phyloP scores from a whole-genome alignment of 169 alveolate genomes.

The Eimeria falciformis region DNA sequence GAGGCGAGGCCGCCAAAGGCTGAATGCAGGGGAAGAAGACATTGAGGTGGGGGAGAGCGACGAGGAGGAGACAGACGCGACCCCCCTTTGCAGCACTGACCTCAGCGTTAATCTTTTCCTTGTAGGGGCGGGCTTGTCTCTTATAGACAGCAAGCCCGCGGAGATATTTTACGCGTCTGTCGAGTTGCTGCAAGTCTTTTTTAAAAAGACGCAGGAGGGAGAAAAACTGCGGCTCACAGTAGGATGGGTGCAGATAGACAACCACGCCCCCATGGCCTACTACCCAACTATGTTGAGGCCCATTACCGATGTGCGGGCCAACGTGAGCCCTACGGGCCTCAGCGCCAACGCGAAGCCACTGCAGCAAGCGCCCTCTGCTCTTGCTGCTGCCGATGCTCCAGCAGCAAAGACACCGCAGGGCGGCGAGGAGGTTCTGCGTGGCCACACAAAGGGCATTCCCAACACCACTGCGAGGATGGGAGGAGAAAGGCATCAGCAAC shows the following conservation, averaged over 20 bases:
- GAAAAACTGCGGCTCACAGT: conserved; percentile 41
- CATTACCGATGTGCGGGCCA: conserved; percentile 65
- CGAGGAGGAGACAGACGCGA: not conserved
- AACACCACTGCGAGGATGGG: no score
- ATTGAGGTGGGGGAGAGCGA: conserved; percentile 23
- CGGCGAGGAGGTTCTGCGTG: not conserved
- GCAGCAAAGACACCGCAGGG: not conserved
- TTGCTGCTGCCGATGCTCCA: not conserved
- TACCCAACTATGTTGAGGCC: conserved; percentile 77
- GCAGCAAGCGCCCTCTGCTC: not conserved
- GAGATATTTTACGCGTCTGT: conserved; percentile 58
- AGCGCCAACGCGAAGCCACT: not conserved
- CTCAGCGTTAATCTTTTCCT: conserved; percentile 38
- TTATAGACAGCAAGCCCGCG: conserved; percentile 66
- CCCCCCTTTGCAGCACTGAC: not conserved
- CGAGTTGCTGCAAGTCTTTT: conserved; percentile 15
- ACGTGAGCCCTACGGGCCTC: not conserved
- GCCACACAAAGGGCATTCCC: no score
- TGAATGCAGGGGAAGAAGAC: no score
- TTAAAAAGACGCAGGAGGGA: conserved; percentile 7
- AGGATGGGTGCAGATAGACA: conserved; percentile 75
- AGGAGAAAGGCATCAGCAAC: not conserved
- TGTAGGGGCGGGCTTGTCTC: conserved; percentile 59
- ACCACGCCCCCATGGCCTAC: conserved; percentile 69
- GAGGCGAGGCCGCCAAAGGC: no score